Percentiles rank a stretch among this genome's conserved stretches.
Evolutionary conservation across 139 green algal genomes (phyloP).

Genomic region (Edaphochlamys debaryana): DNA sequence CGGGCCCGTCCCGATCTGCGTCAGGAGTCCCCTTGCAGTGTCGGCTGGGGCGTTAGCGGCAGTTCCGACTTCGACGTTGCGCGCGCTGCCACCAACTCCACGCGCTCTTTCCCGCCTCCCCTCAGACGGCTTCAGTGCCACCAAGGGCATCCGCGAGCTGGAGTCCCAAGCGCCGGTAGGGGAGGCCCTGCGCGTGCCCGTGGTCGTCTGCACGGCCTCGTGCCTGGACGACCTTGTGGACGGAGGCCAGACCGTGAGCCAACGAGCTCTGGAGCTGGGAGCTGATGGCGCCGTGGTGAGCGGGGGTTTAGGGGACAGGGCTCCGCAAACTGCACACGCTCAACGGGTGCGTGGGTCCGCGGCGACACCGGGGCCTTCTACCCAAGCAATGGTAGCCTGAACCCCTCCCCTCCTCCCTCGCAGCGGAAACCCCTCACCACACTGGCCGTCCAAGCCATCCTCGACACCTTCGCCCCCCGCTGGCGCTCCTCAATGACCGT

Average conservation of each 20-base stretch:
- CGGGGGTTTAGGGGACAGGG: background rate
- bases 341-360: too few relatives aligned
- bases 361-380: background rate
- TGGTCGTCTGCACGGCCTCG: slow-evolving; percentile 29
- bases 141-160: slow-evolving; percentile 4
- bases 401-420: background rate
- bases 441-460: background rate
- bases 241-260: slow-evolving; percentile 16
- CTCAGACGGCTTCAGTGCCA: background rate
- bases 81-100: background rate
- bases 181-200: background rate
- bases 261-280: slow-evolving; percentile 15
- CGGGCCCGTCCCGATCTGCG: too few relatives aligned
- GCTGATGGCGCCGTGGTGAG: slow-evolving; percentile 36
- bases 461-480: slow-evolving; percentile 15
- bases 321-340: background rate
- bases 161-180: background rate
- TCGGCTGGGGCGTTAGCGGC: background rate
- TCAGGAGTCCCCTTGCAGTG: too few relatives aligned
- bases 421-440: slow-evolving; percentile 19
- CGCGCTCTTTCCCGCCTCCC: background rate
- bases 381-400: background rate
- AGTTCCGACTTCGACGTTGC: background rate
- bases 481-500: background rate
- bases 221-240: slow-evolving; percentile 35